Evolutionary conservation across 2,329 filamentous ascomycete species (phyloP), one percentile per base, ranked within the genome.

Genomic region (Xylaria arbuscula): DNA sequence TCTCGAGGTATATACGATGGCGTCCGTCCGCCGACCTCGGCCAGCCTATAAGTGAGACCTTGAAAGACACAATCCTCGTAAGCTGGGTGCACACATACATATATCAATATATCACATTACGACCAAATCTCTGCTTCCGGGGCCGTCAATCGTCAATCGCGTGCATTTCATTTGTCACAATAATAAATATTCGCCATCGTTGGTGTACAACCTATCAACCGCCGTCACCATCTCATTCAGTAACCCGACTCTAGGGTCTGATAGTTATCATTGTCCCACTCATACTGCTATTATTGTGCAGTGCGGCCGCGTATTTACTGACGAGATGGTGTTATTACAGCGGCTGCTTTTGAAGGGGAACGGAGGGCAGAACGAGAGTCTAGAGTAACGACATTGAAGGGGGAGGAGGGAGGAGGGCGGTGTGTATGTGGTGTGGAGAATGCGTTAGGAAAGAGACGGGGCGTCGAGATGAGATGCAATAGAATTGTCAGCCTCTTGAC

Each of bases 281-380:
- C 47, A 24, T 28, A 32, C 15, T 67, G 11, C 36, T 67, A 0
- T 3, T 67, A 51, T 2, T 63, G 10, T 53, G 65, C 8, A 50
- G 60, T 34, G 45, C 38, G n/a, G 38, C 54, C n/a, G 59, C 65
- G 11, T 67, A 59, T 17, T 28, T 63, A 9, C 11, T 67, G 11
- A 67, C 64, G 15, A 53, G 59, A 28, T 13, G 47, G 54, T 22
- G 58, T 48, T 64, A 17, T 9, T 9, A 22, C 53, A 17, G 34
- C 34, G 4, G 45, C 38, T 15, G 13, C 38, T 1, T 34, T 10
- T 1, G n/a, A 22, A 19, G 11, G 15, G 22, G 55, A 54, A 40
- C 53, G 34, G 3, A n/a, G 34, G 7, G 38, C 28, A 28, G 5
- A 4, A 11, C 17, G 5, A 19, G 19, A 15, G 28, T 42, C 22